Percentiles rank a stretch among this genome's conserved stretches.
phyloP scores from a whole-genome alignment of 768 basidiomycete genomes.

The Boletus rubescentipes region DNA sequence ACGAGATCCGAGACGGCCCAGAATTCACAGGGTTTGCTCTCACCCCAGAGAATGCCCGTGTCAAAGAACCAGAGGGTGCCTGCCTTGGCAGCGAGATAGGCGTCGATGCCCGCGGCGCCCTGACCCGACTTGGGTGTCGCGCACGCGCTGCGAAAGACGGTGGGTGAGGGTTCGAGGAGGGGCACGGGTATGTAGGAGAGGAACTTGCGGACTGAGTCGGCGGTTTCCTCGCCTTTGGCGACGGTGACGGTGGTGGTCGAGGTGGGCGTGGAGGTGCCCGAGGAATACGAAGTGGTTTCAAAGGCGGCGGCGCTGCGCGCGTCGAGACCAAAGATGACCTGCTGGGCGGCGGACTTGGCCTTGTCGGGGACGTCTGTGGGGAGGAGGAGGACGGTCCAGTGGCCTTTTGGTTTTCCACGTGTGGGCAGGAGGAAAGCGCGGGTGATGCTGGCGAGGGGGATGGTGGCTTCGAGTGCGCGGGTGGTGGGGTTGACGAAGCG shows the following conservation, averaged over 20 bases:
- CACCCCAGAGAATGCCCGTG: conserved; percentile 69
- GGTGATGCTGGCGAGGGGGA: conserved; percentile 49
- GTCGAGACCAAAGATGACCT: conserved; percentile 73
- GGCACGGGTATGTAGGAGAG: conserved; percentile 47
- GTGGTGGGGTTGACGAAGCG: conserved; percentile 52
- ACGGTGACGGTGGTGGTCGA: conserved; percentile 28
- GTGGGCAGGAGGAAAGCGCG: conserved; percentile 76
- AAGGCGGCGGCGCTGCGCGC: conserved; percentile 48
- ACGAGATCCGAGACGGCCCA: conserved; percentile 69
- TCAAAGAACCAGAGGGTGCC: conserved; percentile 73
- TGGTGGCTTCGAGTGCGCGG: conserved; percentile 24
- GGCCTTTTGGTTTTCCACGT: conserved; percentile 65
- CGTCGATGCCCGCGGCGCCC: conserved; percentile 62
- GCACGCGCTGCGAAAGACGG: conserved; percentile 58
- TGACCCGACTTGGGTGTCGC: conserved; percentile 32
- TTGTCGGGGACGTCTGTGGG: conserved; percentile 53
- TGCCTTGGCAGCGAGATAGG: conserved; percentile 68
- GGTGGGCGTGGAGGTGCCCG: conserved; percentile 18
- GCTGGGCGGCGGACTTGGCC: conserved; percentile 40
- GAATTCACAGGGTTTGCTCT: conserved; percentile 75
- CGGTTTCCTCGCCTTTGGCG: conserved; percentile 54
- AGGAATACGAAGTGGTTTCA: conserved; percentile 42
- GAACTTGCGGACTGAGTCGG: conserved; percentile 49
- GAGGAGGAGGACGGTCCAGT: conserved; percentile 72
- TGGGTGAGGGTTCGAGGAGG: conserved; percentile 46